phyloP scores from a whole-genome alignment of 164 flowering plant species.

The Umbellularia californica region DNA sequence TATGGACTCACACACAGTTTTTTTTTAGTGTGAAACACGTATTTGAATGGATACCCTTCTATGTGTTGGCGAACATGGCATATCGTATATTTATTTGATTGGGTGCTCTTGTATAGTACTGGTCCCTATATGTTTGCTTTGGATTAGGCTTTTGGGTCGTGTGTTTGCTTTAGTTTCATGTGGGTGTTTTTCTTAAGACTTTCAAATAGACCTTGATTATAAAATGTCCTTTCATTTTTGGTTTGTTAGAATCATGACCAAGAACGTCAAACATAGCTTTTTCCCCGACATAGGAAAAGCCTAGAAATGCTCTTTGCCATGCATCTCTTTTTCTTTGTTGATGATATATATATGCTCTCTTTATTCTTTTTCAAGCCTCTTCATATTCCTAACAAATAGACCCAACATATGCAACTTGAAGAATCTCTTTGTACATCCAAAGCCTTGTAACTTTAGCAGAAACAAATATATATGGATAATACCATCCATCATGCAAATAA shows the following conservation, averaged over 20 bases:
- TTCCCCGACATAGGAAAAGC: slow-evolving; percentile 23
- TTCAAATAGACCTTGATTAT: slow-evolving; percentile 13
- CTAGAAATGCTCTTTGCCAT: slow-evolving; percentile 22
- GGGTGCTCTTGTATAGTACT: neutral
- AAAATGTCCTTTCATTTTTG: slow-evolving; percentile 10
- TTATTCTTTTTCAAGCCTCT: slow-evolving; percentile 39
- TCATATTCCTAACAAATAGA: slow-evolving; percentile 33
- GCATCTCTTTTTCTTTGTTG: slow-evolving; percentile 13
- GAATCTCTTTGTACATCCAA: slow-evolving; percentile 26
- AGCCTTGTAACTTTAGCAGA: slow-evolving; percentile 29
- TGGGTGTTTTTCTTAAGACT: slow-evolving; percentile 17
- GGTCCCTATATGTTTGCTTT: slow-evolving; percentile 4
- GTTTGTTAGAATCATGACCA: slow-evolving; percentile 14
- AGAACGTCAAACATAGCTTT: slow-evolving; percentile 20
- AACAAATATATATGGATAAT: slow-evolving; percentile 24
- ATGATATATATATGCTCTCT: slow-evolving; percentile 5
- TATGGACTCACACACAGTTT: no score
- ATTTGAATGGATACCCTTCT: neutral
- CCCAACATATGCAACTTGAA: slow-evolving; percentile 39
- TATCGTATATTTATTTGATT: no score
- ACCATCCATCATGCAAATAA: slow-evolving; percentile 25
- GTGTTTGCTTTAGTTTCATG: slow-evolving; percentile 16
- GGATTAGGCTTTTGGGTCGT: slow-evolving; percentile 5
- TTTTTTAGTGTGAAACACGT: neutral
- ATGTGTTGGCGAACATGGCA: no score